A percentile compares a stretch with the other conserved stretches of the same genome.
Conservation (phyloP, 345 rosid genomes). For the Bruguiera parviflora region DNA sequence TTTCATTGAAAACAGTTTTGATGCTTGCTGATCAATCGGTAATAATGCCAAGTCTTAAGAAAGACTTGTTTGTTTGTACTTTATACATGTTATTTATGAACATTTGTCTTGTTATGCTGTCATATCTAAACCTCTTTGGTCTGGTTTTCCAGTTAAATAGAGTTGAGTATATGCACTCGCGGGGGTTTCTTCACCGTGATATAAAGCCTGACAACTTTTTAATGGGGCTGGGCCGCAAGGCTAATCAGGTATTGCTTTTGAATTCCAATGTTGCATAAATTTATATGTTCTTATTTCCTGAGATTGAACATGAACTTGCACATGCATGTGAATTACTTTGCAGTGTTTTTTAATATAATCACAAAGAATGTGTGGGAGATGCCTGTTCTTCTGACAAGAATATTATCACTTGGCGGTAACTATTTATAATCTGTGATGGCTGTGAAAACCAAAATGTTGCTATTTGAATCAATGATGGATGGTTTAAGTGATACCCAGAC, state of each 20-base stretch:
- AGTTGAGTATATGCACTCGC: constrained; percentile 59
- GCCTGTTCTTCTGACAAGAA: no score
- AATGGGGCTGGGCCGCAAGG: constrained; percentile 50
- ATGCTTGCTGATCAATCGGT: constrained; percentile 78
- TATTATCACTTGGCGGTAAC: no score
- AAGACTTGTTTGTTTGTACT: background rate
- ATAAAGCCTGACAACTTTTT: constrained; percentile 51
- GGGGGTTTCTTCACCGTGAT: constrained; percentile 70
- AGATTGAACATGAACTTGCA: background rate
- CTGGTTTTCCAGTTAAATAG: constrained; percentile 50
- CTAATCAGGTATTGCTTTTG: constrained; percentile 46
- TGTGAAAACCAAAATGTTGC: background rate
- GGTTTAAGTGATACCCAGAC: background rate
- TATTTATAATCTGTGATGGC: background rate
- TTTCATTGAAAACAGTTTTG: constrained; percentile 57
- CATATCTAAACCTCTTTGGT: constrained; percentile 7
- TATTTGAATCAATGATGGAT: background rate
- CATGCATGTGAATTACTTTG: background rate
- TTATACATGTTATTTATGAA: background rate
- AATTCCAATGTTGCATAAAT: background rate
- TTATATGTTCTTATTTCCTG: background rate
- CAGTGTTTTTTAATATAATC: no score
- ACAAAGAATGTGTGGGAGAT: no score
- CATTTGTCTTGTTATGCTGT: background rate
- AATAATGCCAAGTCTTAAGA: constrained; percentile 16